phyloP scores from a whole-genome alignment of 2,329 filamentous ascomycete genomes.

The Scopulariopsis brevicaulis region DNA sequence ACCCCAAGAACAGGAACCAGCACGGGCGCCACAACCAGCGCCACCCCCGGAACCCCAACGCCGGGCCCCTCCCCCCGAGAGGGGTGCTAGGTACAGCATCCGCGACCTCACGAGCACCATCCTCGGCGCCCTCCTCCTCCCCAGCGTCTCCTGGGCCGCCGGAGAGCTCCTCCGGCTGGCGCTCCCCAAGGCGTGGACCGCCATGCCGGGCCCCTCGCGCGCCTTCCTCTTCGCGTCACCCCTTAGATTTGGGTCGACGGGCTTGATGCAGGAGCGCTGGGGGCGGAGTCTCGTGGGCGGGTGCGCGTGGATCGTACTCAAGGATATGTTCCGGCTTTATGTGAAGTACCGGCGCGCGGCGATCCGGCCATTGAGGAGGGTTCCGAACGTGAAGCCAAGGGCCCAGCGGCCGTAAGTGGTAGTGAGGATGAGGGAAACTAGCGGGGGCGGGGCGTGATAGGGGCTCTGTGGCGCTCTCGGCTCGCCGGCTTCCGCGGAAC shows the following conservation, averaged over 20 bases:
- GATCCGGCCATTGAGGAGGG: conserved; percentile 42
- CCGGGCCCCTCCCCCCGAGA: conserved; percentile 15
- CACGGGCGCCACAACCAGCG: conserved; percentile 7
- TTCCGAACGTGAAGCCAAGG: conserved; percentile 13
- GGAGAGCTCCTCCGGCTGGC: conserved; percentile 62
- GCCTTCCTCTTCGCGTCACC: conserved; percentile 5
- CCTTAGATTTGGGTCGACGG: conserved; percentile 30
- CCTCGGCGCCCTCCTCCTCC: conserved; percentile 58
- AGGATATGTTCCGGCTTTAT: conserved; percentile 52
- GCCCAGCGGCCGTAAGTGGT: not conserved
- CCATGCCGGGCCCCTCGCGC: conserved; percentile 17
- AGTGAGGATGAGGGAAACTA: not conserved
- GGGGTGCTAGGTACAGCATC: conserved; percentile 20
- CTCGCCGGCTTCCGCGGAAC: not conserved
- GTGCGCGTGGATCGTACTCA: conserved; percentile 76
- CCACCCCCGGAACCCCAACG: conserved; percentile 19
- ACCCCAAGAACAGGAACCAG: conserved; percentile 12
- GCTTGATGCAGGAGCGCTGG: conserved; percentile 75
- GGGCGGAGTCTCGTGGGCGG: conserved; percentile 82
- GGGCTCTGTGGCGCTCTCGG: not conserved
- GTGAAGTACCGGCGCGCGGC: conserved; percentile 51
- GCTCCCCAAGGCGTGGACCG: conserved; percentile 59
- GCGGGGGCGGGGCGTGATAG: not conserved
- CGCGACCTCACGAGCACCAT: conserved; percentile 35
- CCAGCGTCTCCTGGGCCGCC: conserved; percentile 65